A percentile compares a stretch with the other conserved stretches of the same genome.
These are phyloP conservation scores for Leishmania amazonensis DNA, from an alignment of 208 protist species.

Conservation along the genomic window DNA sequence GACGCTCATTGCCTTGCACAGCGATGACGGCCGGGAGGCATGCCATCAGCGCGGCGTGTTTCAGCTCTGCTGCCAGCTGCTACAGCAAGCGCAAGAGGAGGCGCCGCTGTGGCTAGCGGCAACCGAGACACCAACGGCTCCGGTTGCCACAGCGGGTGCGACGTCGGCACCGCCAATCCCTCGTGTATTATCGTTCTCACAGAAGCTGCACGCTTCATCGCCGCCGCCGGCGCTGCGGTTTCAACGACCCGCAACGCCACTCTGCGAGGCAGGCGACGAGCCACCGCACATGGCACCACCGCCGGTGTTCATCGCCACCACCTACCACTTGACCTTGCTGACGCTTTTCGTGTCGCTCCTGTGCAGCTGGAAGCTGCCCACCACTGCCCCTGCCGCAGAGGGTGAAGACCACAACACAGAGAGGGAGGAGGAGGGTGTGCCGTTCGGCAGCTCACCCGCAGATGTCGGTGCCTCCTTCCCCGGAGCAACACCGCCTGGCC, in stretches of 20 bases:
- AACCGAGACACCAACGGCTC: slow-evolving; percentile 3
- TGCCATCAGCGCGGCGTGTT: slow-evolving; percentile 56
- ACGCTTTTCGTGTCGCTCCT: slow-evolving; percentile 55
- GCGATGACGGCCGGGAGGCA: slow-evolving; percentile 41
- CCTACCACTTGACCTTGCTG: slow-evolving; percentile 42
- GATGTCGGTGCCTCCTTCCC: not conserved
- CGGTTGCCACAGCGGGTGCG: not conserved
- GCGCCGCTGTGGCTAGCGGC: slow-evolving; percentile 22
- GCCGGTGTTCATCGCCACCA: slow-evolving; percentile 27
- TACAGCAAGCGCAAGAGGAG: slow-evolving; percentile 32
- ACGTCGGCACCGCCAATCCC: slow-evolving; percentile 3
- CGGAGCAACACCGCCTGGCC: not conserved
- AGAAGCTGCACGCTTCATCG: not conserved
- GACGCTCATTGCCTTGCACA: slow-evolving; percentile 61
- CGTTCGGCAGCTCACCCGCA: not conserved
- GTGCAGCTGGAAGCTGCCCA: slow-evolving; percentile 39
- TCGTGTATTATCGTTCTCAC: slow-evolving; percentile 1
- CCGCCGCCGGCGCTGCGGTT: not conserved
- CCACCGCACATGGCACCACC: slow-evolving; percentile 11
- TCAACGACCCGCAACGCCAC: not conserved
- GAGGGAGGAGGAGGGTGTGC: not conserved
- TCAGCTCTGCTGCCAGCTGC: slow-evolving; percentile 71
- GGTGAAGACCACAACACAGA: not conserved
- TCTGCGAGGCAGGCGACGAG: not conserved
- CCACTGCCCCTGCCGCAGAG: slow-evolving; percentile 1